Conservation (phyloP, 1,139 yeast species). For the Hyphopichia pseudoburtonii region DNA sequence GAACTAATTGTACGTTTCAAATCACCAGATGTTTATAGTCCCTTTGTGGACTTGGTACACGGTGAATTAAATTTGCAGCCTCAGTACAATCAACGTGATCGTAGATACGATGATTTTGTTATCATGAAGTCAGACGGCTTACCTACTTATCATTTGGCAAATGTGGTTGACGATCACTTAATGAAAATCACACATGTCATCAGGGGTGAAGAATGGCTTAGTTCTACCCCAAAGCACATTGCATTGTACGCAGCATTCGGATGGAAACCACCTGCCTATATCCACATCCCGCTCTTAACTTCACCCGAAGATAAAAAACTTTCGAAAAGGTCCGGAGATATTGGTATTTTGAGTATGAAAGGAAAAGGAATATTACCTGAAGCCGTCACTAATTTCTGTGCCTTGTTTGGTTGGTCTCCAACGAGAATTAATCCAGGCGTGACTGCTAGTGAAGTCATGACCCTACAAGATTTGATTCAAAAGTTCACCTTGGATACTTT, state of each 20-base stretch:
- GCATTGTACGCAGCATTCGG: constrained; percentile 85
- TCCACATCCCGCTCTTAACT: constrained; percentile 89
- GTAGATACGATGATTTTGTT: constrained; percentile 86
- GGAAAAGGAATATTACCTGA: constrained; percentile 75
- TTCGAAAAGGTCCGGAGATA: constrained; percentile 83
- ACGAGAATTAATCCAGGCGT: constrained; percentile 53
- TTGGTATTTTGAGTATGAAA: constrained; percentile 61
- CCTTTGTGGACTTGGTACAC: constrained; percentile 70
- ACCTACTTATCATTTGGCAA: constrained; percentile 97
- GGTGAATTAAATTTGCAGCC: constrained; percentile 78
- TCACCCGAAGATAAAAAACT: constrained; percentile 74
- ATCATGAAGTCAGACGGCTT: constrained; percentile 85
- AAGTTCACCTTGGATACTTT: constrained; percentile 61
- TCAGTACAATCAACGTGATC: constrained; percentile 66
- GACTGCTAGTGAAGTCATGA: constrained; percentile 59
- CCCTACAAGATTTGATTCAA: constrained; percentile 51
- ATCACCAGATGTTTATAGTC: constrained; percentile 70
- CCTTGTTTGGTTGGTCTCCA: constrained; percentile 94
- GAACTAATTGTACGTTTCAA: constrained; percentile 57
- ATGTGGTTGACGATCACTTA: constrained; percentile 89
- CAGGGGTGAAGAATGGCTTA: constrained; percentile 97
- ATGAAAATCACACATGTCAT: constrained; percentile 94
- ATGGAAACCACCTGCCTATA: constrained; percentile 77
- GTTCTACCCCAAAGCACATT: constrained; percentile 92
- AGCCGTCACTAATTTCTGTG: constrained; percentile 83